Evolutionary conservation across 768 basidiomycete genomes (phyloP), one percentile per base, ranked within the genome.

Genomic region (Mycena chlorophos): DNA sequence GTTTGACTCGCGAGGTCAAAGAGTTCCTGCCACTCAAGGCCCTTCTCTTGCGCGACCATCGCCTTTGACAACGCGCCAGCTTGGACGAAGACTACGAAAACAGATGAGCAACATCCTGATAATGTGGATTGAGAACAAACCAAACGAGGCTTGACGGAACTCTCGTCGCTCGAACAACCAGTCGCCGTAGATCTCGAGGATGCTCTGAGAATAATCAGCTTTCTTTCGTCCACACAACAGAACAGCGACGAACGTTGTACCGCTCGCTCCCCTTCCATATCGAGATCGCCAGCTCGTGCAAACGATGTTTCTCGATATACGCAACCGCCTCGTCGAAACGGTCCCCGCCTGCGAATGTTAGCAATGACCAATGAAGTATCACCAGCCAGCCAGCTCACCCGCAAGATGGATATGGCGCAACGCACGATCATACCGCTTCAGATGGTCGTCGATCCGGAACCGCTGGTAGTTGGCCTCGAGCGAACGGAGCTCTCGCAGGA

Each of bases 391-490:
- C 16, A 28, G 63, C 64, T 39, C 54, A 86, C 94, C 95, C 38
- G 91, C 89, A 14, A 82, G 75, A 54, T 79, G 77, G 10, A 99
- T 77, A 68, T 94, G 88, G 40, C 67, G 69, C 51, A 99, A 71
- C 3, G 96, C 96, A 52, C 80, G 88, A 47, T 79, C 77, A 61
- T 89, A 73, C 28, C 91, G 82, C 66, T 84, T 85, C 37, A 98
- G 80, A 68, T 98, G 86, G 65, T 98, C 94, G 65, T 99, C 95
- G 55, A 99, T 98, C 61, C 82, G 82, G 75, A 91, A 97, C 42
- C 84, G 75, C 62, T 98, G 95, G 64, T 96, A 91, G 66, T 84
- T 80, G 55, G 82, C 83, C 42, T 93, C 89, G 63, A 93, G 71
- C 0, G 87, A 80, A 19, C 91, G 84, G 6, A 99, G 79, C 61